Base-by-base conservation (phyloP, 208 protist genomes). In the Crithidia thermophila region DNA sequence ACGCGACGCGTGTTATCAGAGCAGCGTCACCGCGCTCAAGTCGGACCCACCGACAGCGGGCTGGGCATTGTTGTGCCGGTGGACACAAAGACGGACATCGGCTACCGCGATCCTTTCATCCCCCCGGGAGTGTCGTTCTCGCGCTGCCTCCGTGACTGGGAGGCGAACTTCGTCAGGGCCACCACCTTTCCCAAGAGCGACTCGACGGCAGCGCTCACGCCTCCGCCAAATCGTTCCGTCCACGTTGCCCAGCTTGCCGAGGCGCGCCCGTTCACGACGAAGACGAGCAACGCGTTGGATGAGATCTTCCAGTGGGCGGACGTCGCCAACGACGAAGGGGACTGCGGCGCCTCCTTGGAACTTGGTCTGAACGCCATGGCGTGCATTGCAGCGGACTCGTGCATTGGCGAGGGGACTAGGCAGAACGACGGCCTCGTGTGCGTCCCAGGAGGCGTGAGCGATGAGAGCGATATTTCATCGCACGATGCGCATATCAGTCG, bases 281-380 rank as follows among this genome's bases (percentile, higher is more conserved):
- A 69, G 5, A 55, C 23, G 37, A 57, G 77, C 8, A 64, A 67
- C 18, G 27, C 73, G 0, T 64, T 76, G 1, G 74, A 81, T 34
- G 58, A 75, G 55, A 66, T 66, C 21, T 84, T 79, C 16, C 61
- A 65, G 30, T 82, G 71, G 25, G 71, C 66, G 0, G 79, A 88
- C 66, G 77, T 88, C 47, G 74, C 79, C 23, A 88, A 88, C 62
- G 82, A 88, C 40, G 79, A 85, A 34, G 68, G 67, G 39, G 83
- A 84, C 71, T 83, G 64, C 58, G 83, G 83, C 4, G 39, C 77
- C 9, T 67, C 66, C 34, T 39, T 89, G 49, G 72, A 85, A 63
- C 67, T 86, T 1, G 79, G 79, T 0, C 43, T 76, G 20, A 62
- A 85, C 37, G 27, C 67, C 37, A 57, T 85, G 18, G 25, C 53